Base-by-base conservation (phyloP, 768 basidiomycete species). In the Xerocomellus amylosporus region DNA sequence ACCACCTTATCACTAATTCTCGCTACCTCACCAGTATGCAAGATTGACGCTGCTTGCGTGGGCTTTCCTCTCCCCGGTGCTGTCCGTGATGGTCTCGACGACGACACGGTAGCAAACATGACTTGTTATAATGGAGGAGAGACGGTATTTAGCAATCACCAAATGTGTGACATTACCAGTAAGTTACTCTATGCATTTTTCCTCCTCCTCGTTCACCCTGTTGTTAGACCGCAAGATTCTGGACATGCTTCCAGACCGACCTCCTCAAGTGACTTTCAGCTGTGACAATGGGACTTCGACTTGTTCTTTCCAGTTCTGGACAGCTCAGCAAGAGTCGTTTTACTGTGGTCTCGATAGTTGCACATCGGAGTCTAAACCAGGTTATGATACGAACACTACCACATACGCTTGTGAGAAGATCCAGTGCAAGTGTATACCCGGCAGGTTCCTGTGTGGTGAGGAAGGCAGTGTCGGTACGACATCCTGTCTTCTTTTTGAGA, bases 81-180 rank as follows among this genome's bases (percentile, higher is more conserved):
- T 14, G 66, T 77, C 8, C 71, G 64, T 22, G 66, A 66, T 14
- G 64, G 70, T n/a, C 75, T 74, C 19, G 73, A 73, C 33, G 77
- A 78, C 10, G 74, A 74, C 22, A 56, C 67, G 6, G 64, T 69
- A 1, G 71, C 71, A 30, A 87, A 89, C 60, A 95, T 98, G 88
- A 91, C 92, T 2, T 98, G 97, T 69, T 96, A 97, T 79, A 89
- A 79, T 51, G 91, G 90, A 39, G 97, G 97, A 22, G 82, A 89
- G 68, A 95, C 93, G 0, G 89, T 99, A n/a, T 89, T 91, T 70
- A 87, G 84, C 69, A 94, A 97, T 60, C 93, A 94, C 71, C 96
- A 99, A 70, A 93, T 97, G 86, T 99, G 97, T 73, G 84, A 98
- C 68, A 95, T 99, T 33, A 99, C 97, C 12, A 98, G 94, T 96